Conservation (phyloP, 148 eudicot genomes). For the Polygonum aviculare region DNA sequence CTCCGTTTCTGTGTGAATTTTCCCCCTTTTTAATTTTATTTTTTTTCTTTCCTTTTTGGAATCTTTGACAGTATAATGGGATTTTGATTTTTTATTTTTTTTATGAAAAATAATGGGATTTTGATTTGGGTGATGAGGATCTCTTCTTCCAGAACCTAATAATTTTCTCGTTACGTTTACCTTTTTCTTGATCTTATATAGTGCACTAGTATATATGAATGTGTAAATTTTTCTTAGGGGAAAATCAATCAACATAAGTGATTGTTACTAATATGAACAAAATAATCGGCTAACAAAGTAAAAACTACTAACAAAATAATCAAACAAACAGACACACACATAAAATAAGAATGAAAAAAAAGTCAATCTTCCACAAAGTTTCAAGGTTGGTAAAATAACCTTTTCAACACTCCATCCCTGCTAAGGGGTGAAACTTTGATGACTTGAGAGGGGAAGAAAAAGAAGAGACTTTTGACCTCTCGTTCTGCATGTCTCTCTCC, state of each 20-base stretch:
- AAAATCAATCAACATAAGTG: background rate
- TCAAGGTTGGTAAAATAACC: background rate
- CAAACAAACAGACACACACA: too few relatives aligned
- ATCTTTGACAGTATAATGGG: constrained; percentile 1
- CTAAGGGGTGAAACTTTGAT: background rate
- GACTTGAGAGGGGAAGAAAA: background rate
- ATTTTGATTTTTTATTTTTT: background rate
- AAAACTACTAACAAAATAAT: background rate
- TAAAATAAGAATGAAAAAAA: background rate
- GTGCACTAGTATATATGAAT: background rate
- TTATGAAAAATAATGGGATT: background rate
- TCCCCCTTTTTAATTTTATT: background rate
- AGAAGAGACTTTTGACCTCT: background rate
- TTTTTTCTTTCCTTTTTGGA: background rate
- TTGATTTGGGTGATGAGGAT: background rate
- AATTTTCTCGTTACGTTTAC: background rate
- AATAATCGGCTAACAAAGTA: too few relatives aligned
- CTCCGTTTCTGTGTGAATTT: background rate
- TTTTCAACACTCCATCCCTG: too few relatives aligned
- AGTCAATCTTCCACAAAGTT: background rate
- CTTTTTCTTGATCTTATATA: background rate
- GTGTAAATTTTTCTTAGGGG: background rate
- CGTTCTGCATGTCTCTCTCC: background rate
- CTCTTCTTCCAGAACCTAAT: background rate
- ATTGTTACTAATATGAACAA: background rate